Percentiles rank a stretch among this genome's conserved stretches.
Evolutionary conservation across 75 land plant genomes (phyloP).

Genomic region (Gnetum montanum): DNA sequence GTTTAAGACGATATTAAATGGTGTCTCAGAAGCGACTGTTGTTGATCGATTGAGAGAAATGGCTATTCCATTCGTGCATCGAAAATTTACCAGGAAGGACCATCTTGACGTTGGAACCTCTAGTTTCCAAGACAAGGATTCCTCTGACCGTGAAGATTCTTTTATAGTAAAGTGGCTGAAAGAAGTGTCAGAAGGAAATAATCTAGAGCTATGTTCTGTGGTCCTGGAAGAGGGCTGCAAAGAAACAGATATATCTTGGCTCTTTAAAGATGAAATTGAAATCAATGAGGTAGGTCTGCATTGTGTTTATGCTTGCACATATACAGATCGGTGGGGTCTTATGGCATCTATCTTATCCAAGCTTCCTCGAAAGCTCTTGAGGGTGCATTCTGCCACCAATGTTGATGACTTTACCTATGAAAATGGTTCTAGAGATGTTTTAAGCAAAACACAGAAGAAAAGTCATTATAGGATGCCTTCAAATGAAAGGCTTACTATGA

Average conservation of each 20-base stretch:
- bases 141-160: conserved; percentile 18
- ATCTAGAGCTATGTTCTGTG: conserved; percentile 58
- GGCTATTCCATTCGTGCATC: conserved; percentile 72
- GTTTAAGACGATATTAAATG: conserved; percentile 68
- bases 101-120: neutral
- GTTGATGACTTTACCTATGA: conserved; percentile 13
- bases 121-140: conserved; percentile 7
- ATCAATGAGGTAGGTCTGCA: conserved; percentile 51
- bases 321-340: conserved; percentile 65
- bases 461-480: conserved; percentile 7
- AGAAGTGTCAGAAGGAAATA: conserved; percentile 53
- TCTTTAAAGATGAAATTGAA: conserved; percentile 68
- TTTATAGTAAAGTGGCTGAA: conserved; percentile 79
- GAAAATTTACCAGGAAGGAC: conserved; percentile 2
- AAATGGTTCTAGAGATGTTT: conserved; percentile 12
- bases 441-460: conserved; percentile 10
- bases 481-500: neutral
- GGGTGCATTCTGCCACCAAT: neutral
- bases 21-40: conserved; percentile 46
- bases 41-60: conserved; percentile 47
- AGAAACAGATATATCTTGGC: conserved; percentile 14
- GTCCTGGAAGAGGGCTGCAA: conserved; percentile 71
- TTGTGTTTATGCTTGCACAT: conserved; percentile 63
- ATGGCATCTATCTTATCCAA: conserved; percentile 68
- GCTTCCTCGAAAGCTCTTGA: conserved; percentile 27